Evolutionary conservation across 805 yeast species (phyloP).

Genomic region (Starmerella davenportii): DNA sequence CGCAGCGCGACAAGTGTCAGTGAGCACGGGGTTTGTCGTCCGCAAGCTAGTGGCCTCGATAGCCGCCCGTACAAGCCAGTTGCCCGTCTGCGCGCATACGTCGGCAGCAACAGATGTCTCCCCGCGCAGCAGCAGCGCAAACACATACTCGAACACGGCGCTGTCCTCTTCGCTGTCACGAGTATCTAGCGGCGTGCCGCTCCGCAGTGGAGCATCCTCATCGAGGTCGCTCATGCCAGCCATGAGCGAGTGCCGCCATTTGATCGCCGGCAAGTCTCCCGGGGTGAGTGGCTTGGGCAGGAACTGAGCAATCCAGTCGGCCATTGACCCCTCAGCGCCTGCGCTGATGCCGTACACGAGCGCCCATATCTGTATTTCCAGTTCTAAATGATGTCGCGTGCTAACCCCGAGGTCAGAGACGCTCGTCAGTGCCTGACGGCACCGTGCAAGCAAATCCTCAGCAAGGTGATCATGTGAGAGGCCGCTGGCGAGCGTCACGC

Average conservation of each 20-base stretch:
- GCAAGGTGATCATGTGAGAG: neutral
- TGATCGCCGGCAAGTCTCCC: constrained; percentile 27
- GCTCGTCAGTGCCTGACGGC: neutral
- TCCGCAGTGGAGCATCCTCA: constrained; percentile 43
- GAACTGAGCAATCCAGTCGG: neutral
- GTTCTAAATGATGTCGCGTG: constrained; percentile 10
- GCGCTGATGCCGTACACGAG: constrained; percentile 5
- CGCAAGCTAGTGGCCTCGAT: constrained; percentile 37
- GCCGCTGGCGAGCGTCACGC: neutral
- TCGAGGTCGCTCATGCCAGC: constrained; percentile 28
- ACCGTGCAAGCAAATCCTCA: neutral
- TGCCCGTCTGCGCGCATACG: constrained; percentile 52
- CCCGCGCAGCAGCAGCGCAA: constrained; percentile 43
- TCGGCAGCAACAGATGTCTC: constrained; percentile 40
- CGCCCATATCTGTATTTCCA: constrained; percentile 15
- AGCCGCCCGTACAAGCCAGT: constrained; percentile 53
- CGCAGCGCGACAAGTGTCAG: constrained; percentile 47
- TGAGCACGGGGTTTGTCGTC: constrained; percentile 30
- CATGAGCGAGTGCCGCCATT: constrained; percentile 50
- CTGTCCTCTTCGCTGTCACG: neutral
- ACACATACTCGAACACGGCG: constrained; percentile 30
- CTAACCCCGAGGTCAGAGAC: too few species aligned
- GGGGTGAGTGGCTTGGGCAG: constrained; percentile 24
- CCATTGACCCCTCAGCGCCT: neutral
- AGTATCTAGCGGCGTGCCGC: constrained; percentile 13